phyloP scores from a whole-genome alignment of 805 yeast genomes.

The Cyberlindnera mycetangii region DNA sequence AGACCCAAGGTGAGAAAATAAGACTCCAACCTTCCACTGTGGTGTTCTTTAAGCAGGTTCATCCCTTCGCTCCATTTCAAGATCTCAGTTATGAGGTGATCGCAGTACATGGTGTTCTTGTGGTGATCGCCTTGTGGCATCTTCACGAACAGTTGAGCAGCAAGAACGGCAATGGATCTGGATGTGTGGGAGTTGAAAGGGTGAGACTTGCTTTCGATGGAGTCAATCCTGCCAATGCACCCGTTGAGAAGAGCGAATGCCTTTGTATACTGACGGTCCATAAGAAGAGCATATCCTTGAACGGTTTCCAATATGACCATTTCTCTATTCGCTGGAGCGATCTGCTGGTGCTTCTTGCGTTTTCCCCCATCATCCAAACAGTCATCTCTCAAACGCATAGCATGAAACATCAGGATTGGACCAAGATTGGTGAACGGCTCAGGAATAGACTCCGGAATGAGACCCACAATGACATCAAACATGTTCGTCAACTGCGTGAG shows the following conservation, averaged over 20 bases:
- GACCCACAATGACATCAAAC: conserved; percentile 3
- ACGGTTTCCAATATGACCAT: conserved; percentile 4
- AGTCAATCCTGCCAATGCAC: background rate
- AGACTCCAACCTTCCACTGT: conserved; percentile 11
- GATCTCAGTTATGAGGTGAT: conserved; percentile 4
- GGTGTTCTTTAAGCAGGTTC: conserved; percentile 2
- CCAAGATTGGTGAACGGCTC: conserved; percentile 3
- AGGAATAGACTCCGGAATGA: conserved; percentile 4
- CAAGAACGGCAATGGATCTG: conserved; percentile 6
- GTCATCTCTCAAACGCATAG: background rate
- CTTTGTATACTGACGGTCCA: background rate
- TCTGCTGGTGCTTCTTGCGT: background rate
- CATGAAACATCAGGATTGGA: background rate
- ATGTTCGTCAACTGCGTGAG: background rate
- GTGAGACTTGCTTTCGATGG: background rate
- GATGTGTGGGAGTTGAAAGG: background rate
- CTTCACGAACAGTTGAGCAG: conserved; percentile 9
- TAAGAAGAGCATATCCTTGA: conserved; percentile 5
- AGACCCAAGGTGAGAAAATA: conserved; percentile 16
- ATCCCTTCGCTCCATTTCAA: conserved; percentile 8
- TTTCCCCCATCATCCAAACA: background rate
- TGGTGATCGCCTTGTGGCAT: background rate
- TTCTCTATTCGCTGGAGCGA: background rate
- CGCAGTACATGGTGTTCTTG: conserved; percentile 5
- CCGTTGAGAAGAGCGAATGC: conserved; percentile 1